Conservation (phyloP, 2,329 filamentous ascomycete genomes). For the Microascus cirrosus region DNA sequence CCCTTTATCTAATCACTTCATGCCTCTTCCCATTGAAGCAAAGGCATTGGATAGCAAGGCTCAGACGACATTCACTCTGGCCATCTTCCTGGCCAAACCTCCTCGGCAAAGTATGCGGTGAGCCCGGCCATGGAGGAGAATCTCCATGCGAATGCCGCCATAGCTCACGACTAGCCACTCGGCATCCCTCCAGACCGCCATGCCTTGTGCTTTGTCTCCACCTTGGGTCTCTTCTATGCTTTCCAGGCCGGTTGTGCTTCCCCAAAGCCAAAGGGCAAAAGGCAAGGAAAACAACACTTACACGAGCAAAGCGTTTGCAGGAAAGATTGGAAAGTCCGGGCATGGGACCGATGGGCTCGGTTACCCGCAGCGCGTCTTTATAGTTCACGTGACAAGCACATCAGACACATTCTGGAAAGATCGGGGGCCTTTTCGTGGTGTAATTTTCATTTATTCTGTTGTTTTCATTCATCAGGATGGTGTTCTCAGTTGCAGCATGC, state of each 20-base stretch:
- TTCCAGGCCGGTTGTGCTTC: neutral
- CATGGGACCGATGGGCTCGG: constrained; percentile 1
- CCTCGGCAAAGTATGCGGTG: too few species aligned
- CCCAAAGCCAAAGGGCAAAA: neutral
- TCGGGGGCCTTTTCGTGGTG: neutral
- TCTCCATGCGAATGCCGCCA: neutral
- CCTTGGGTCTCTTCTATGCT: neutral
- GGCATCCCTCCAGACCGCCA: neutral
- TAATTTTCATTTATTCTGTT: neutral
- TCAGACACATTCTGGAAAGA: neutral
- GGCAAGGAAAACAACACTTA: neutral
- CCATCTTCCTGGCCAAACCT: too few species aligned
- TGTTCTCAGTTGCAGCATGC: neutral
- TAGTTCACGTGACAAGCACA: constrained; percentile 4
- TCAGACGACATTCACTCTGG: too few species aligned
- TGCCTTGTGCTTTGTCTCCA: neutral
- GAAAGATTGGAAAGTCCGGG: neutral
- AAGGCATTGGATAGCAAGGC: too few species aligned
- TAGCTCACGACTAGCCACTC: neutral
- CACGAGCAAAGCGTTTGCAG: neutral
- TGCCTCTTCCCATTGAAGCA: too few species aligned
- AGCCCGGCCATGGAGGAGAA: neutral
- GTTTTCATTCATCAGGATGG: neutral
- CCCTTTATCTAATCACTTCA: too few species aligned
- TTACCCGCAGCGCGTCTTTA: constrained; percentile 2